These are phyloP conservation scores for Colletotrichum lentis DNA, from an alignment of 2,329 filamentous ascomycete genomes.

Conservation along the genomic window DNA sequence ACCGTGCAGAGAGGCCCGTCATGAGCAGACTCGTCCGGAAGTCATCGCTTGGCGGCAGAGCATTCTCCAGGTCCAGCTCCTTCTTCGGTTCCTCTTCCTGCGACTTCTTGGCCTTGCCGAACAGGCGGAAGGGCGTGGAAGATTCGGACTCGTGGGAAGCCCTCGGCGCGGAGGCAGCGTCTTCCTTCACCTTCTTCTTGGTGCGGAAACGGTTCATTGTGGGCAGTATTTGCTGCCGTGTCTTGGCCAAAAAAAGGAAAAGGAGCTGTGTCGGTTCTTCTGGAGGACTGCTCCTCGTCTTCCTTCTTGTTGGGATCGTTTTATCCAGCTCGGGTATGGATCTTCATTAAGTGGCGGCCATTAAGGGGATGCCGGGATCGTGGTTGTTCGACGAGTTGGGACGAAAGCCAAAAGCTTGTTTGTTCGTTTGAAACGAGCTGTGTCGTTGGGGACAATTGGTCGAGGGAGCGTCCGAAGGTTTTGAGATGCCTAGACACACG, in stretches of 20 bases:
- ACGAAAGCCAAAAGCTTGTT: constrained; percentile 11
- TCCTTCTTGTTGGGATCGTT: constrained; percentile 14
- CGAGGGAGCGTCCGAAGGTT: constrained; percentile 26
- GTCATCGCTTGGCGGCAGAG: constrained; percentile 83
- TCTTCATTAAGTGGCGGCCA: constrained; percentile 34
- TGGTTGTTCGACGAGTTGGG: constrained; percentile 15
- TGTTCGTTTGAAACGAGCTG: constrained; percentile 14
- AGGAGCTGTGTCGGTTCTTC: background rate
- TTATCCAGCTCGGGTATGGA: constrained; percentile 21
- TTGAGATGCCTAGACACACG: constrained; percentile 25
- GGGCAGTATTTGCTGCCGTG: constrained; percentile 16
- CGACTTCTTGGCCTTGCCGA: constrained; percentile 64
- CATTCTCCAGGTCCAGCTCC: constrained; percentile 76
- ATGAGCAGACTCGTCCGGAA: constrained; percentile 96
- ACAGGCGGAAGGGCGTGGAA: constrained; percentile 61
- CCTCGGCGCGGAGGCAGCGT: constrained; percentile 50
- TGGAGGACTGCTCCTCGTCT: background rate
- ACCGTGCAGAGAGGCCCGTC: constrained; percentile 92
- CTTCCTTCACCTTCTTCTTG: constrained; percentile 74
- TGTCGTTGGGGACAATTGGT: constrained; percentile 20
- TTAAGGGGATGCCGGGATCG: constrained; percentile 28
- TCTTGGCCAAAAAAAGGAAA: background rate
- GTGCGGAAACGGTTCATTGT: constrained; percentile 80
- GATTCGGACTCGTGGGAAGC: constrained; percentile 65
- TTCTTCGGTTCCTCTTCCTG: constrained; percentile 66